phyloP scores from a whole-genome alignment of 495 filamentous ascomycete species.

The Penicillium simplicissimum region DNA sequence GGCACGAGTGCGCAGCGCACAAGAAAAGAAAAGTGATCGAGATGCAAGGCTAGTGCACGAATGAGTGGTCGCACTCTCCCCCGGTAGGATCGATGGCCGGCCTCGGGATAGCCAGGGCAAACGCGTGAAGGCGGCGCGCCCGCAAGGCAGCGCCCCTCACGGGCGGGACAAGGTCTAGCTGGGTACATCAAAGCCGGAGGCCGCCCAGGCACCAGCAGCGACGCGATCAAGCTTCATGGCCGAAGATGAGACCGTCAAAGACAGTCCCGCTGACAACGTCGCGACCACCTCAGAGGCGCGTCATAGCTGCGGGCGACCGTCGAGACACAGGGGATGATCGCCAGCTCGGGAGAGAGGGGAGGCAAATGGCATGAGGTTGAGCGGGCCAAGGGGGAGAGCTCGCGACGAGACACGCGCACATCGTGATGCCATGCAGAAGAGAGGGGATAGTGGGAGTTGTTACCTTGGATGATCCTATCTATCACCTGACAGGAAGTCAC shows the following conservation, averaged over 20 bases:
- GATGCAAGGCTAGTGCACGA: slow-evolving; percentile 4
- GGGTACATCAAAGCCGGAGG: background rate
- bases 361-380: background rate
- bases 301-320: slow-evolving; percentile 37
- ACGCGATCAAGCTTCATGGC: background rate
- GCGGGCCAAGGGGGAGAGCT: background rate
- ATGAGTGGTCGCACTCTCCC: slow-evolving; percentile 13
- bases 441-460: slow-evolving; percentile 25
- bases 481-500: slow-evolving; percentile 57
- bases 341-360: slow-evolving; percentile 7
- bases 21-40: background rate
- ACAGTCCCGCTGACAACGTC: slow-evolving; percentile 2
- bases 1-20: background rate
- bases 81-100: slow-evolving; percentile 18
- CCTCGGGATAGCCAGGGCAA: slow-evolving; percentile 24
- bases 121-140: slow-evolving; percentile 38
- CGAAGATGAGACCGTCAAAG: background rate
- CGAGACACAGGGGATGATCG: slow-evolving; percentile 20
- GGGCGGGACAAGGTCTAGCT: slow-evolving; percentile 6
- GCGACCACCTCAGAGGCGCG: slow-evolving; percentile 31
- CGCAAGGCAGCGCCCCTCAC: slow-evolving; percentile 2
- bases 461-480: slow-evolving; percentile 51
- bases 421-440: slow-evolving; percentile 12
- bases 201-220: background rate
- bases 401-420: slow-evolving; percentile 10